phyloP scores from a whole-genome alignment of 345 rosid species.

The Syzygium oleosum region DNA sequence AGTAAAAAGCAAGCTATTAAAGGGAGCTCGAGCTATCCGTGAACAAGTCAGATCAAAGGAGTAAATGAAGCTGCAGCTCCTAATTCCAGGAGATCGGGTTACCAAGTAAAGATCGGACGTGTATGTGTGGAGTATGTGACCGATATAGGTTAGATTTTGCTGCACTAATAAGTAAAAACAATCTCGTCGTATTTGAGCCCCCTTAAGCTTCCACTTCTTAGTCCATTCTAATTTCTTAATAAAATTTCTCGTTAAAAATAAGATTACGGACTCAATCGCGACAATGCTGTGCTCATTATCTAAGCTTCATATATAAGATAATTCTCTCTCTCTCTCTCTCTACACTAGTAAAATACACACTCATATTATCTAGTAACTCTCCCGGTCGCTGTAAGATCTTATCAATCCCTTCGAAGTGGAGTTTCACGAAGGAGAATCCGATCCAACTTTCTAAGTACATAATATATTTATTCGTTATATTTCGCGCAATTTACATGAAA shows the following conservation, averaged over 20 bases:
- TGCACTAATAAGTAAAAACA: background rate
- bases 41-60: background rate
- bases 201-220: background rate
- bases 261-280: background rate
- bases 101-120: background rate
- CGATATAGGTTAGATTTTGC: background rate
- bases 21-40: background rate
- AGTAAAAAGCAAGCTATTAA: background rate
- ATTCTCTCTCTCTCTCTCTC: background rate
- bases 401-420: background rate
- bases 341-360: background rate
- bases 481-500: background rate
- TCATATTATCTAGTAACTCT: background rate
- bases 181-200: background rate
- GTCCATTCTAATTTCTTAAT: background rate
- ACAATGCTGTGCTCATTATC: background rate
- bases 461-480: background rate
- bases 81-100: background rate
- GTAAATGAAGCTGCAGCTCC: background rate
- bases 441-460: background rate
- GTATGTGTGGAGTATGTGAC: background rate
- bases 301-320: background rate
- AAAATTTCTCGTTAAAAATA: background rate
- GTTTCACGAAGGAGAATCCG: background rate
- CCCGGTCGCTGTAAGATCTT: background rate